Base-by-base conservation (phyloP, 2,329 filamentous ascomycete species). In the Fusarium sp. region DNA sequence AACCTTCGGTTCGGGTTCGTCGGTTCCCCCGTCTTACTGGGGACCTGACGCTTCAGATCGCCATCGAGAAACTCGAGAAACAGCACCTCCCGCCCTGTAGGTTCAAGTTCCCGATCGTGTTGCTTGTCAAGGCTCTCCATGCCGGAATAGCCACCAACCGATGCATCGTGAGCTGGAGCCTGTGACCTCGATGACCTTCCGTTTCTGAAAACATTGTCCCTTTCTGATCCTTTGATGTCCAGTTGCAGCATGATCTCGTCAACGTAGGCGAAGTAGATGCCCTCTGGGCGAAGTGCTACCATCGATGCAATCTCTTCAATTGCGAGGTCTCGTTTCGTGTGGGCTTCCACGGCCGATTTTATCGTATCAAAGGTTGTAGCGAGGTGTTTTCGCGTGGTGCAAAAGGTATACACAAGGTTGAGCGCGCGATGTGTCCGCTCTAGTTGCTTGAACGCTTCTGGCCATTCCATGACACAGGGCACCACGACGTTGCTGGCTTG, bases 371-470 rank as follows among this genome's bases (percentile, higher is more conserved):
- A 95, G 0, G 96, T 98, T 0, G 97, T 98, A 1, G 94, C 92
- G 31, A 98, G 88, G 78, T 98, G 94, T 80, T 97, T 98, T 54
- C 97, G 91, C 1, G 96, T 96, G 80, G 92, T 97, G 84, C 95
- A 97, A 80, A 99, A 98, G 0, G 97, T 98, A 78, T 95, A 98
- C 1, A 98, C 95, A 2, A 98, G 85, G 77, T 98, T 99, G 69
- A 99, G 85, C 1, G 97, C 96, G 70, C 91, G 90, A 81, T 98
- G 94, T 0, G 92, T 93, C 80, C 92, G 91, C 29, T 93, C 91
- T 10, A 98, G 87, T 47, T 87, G 86, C 66, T 90, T 92, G 81
- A 98, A 94, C 54, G 89, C 86, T 1, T 90, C 87, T 1, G 95
- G 95, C 95, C 96, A 98, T 58, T 85, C 84, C 31, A 86, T 83